Evolutionary conservation across 441 rosid species (phyloP).

Genomic region (Codiaeum variegatum): DNA sequence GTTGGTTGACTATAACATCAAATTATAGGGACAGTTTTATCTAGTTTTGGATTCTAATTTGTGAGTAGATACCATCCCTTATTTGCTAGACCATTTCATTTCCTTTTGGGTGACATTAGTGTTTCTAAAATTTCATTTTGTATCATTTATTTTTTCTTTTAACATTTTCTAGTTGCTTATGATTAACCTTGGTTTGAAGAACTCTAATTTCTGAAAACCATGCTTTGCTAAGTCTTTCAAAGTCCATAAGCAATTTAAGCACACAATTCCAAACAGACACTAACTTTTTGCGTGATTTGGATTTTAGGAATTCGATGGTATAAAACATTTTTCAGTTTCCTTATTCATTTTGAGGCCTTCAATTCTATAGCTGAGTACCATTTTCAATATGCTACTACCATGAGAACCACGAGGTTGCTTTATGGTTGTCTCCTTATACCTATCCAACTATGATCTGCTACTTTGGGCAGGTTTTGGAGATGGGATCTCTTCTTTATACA

Average conservation of each 20-base stretch:
- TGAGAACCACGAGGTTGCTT: background rate
- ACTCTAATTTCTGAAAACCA: no score
- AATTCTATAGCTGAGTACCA: background rate
- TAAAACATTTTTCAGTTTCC: background rate
- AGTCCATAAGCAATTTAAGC: no score
- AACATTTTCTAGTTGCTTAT: no score
- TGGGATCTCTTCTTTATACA: conserved; percentile 44
- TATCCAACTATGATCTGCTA: conserved; percentile 17
- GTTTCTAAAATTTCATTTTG: no score
- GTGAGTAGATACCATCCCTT: background rate
- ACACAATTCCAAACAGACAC: no score
- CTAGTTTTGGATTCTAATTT: background rate
- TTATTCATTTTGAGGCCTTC: background rate
- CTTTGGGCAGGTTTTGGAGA: conserved; percentile 51
- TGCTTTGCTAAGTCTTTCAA: no score
- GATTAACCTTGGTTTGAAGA: no score
- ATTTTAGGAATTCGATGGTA: background rate
- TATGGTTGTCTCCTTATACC: conserved; percentile 2
- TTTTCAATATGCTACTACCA: background rate
- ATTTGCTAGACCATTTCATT: no score
- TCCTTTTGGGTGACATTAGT: no score
- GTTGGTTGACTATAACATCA: background rate
- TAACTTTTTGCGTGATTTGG: background rate
- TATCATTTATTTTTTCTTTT: no score
- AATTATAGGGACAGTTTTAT: background rate